These are phyloP conservation scores for Boletales sp. DNA, from an alignment of 768 basidiomycete genomes.

Conservation along the genomic window DNA sequence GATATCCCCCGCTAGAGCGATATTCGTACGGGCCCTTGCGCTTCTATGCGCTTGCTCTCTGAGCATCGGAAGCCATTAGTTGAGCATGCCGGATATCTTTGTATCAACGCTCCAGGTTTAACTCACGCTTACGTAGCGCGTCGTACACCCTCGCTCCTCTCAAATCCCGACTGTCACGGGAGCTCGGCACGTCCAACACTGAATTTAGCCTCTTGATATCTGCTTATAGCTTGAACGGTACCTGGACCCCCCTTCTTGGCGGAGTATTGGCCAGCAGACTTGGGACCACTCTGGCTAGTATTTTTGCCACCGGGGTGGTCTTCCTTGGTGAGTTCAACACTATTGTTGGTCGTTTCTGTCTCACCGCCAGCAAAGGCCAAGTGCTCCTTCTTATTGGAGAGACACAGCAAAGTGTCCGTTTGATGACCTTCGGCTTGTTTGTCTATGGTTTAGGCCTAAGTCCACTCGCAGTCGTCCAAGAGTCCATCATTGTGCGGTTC, in stretches of 20 bases:
- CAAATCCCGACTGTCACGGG: slow-evolving; percentile 63
- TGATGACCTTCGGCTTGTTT: slow-evolving; percentile 76
- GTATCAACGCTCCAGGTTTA: background rate
- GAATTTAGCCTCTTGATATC: slow-evolving; percentile 78
- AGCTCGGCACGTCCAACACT: slow-evolving; percentile 71
- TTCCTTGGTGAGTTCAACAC: slow-evolving; percentile 45
- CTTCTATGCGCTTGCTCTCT: slow-evolving; percentile 69
- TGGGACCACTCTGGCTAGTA: slow-evolving; percentile 68
- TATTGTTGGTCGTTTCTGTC: background rate
- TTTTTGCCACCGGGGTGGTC: slow-evolving; percentile 72
- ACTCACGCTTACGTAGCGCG: slow-evolving; percentile 41
- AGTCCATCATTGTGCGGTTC: slow-evolving; percentile 81
- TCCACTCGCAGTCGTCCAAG: slow-evolving; percentile 79
- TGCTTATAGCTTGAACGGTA: slow-evolving; percentile 70
- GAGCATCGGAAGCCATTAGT: slow-evolving; percentile 80
- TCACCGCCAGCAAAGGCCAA: slow-evolving; percentile 45
- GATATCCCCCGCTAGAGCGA: slow-evolving; percentile 32
- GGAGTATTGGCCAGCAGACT: slow-evolving; percentile 67
- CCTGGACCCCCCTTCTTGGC: slow-evolving; percentile 76
- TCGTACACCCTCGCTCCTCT: slow-evolving; percentile 75
- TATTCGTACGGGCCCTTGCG: slow-evolving; percentile 55
- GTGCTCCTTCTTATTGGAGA: slow-evolving; percentile 65
- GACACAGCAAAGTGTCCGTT: slow-evolving; percentile 50
- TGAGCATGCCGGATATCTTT: slow-evolving; percentile 45
- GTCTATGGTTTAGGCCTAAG: slow-evolving; percentile 77